Base-by-base conservation (phyloP, 331 rosid genomes). In the Malus hybrid region DNA sequence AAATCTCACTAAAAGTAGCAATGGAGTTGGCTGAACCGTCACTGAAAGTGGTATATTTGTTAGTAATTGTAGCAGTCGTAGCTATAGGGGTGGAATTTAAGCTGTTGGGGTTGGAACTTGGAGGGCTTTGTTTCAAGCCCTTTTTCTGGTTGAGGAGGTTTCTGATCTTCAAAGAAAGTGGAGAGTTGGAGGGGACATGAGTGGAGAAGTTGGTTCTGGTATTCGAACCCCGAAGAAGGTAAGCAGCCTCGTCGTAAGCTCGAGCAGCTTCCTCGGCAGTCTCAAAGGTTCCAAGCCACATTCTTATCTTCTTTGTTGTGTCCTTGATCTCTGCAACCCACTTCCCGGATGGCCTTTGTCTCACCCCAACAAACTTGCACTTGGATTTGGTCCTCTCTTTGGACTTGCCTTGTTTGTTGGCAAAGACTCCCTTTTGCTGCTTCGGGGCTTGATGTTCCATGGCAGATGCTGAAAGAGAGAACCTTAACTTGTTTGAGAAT, bases 241-340 rank as follows among this genome's bases (percentile, higher is more conserved):
- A 85, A 7, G 97, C 98, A 33, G 98, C 98, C 33, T 91, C 97
- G 55, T 93, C 98, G 7, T 93, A 93, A 65, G 98, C 98, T 64
- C 89, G 67, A 69, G 98, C 98, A 66, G 98, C 97, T 71, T 85
- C 97, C 19, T 93, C 98, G 0, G 97, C 85, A 1, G 96, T 88
- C 56, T 72, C 80, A n/a, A 85, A 91, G 22, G 97, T 91, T 7
- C 98, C 97, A 24, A 93, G 87, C 98, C 98, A 93, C 87, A 93
- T 73, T 46, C 97, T 88, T 24, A 93, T 89, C 80, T 87, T 90
- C 82, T 82, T 82, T 7, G 90, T 81, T 9, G 97, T 91, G 88
- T 93, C 98, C 84, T 93, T 93, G 84, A 93, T 93, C 80, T 93
- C 97, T 52, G 98, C 92, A 16, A 93, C 97, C 97, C 97, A 93